These are phyloP conservation scores for Allium fistulosum DNA, from an alignment of 106 monocot genomes.

Conservation along the genomic window DNA sequence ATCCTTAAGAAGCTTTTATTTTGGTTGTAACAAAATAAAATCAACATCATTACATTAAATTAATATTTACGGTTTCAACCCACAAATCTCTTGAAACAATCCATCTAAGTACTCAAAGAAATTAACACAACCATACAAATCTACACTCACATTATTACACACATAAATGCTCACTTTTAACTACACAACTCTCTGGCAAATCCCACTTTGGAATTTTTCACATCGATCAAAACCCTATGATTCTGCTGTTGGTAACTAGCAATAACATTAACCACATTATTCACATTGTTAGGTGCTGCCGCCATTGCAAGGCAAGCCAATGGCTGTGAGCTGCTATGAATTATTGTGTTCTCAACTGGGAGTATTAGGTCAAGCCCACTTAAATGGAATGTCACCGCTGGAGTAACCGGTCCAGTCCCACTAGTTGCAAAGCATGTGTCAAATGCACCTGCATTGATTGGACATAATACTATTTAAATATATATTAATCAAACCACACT, in stretches of 20 bases:
- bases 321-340: slow-evolving; percentile 74
- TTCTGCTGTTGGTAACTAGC: slow-evolving; percentile 87
- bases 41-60: too few species aligned
- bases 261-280: slow-evolving; percentile 65
- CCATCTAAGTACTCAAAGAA: too few species aligned
- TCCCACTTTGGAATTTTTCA: slow-evolving; percentile 38
- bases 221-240: slow-evolving; percentile 56
- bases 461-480: too few species aligned
- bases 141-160: too few species aligned
- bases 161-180: too few species aligned
- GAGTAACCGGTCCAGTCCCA: neutral
- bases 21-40: too few species aligned
- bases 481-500: too few species aligned
- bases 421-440: slow-evolving; percentile 70
- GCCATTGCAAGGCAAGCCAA: slow-evolving; percentile 74
- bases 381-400: slow-evolving; percentile 53
- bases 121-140: too few species aligned
- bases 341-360: slow-evolving; percentile 79
- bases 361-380: slow-evolving; percentile 49
- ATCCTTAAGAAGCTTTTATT: too few species aligned
- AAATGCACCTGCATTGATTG: slow-evolving; percentile 40
- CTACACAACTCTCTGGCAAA: slow-evolving; percentile 57
- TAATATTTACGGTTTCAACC: too few species aligned
- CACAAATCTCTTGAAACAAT: too few species aligned
- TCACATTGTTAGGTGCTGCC: slow-evolving; percentile 52